Percentiles rank a stretch among this genome's conserved stretches.
phyloP scores from a whole-genome alignment of 768 basidiomycete species.

The Termitomyces eurrhizus region DNA sequence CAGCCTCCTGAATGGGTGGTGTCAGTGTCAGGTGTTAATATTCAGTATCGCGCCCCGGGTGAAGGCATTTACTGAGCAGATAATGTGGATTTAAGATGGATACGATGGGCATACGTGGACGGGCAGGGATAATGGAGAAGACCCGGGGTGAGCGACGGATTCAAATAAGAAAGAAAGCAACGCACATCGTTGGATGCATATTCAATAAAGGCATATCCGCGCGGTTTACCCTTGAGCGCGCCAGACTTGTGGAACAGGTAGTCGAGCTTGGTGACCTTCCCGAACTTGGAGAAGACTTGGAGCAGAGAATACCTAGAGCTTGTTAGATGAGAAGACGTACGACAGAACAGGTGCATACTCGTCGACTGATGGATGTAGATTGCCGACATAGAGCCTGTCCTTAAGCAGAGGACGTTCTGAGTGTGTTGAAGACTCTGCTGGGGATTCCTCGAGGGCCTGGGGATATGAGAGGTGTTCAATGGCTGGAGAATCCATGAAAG shows the following conservation, averaged over 20 bases:
- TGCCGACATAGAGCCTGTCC: slow-evolving; percentile 88
- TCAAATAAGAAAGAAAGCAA: slow-evolving; percentile 21
- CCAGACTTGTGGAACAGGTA: slow-evolving; percentile 95
- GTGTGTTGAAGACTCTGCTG: slow-evolving; percentile 16
- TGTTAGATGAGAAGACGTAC: neutral
- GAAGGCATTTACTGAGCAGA: slow-evolving; percentile 8
- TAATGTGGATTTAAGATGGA: neutral
- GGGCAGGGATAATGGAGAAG: slow-evolving; percentile 17
- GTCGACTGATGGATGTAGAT: slow-evolving; percentile 81
- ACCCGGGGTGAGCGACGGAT: slow-evolving; percentile 46
- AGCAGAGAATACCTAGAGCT: slow-evolving; percentile 73
- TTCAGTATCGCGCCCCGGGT: slow-evolving; percentile 18
- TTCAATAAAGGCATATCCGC: slow-evolving; percentile 95
- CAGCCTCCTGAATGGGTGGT: slow-evolving; percentile 61
- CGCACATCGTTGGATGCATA: slow-evolving; percentile 77
- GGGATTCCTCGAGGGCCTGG: slow-evolving; percentile 9
- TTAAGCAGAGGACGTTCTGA: slow-evolving; percentile 40
- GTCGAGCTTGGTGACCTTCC: slow-evolving; percentile 90
- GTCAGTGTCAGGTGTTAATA: slow-evolving; percentile 12
- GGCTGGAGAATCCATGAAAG: slow-evolving; percentile 3
- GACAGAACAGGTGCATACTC: slow-evolving; percentile 49
- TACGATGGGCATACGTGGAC: slow-evolving; percentile 2
- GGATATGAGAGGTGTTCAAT: slow-evolving; percentile 24
- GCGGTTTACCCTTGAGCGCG: slow-evolving; percentile 82
- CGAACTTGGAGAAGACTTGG: slow-evolving; percentile 88